Base-by-base conservation (phyloP, 768 basidiomycete species). In the Albatrellus ellisii region DNA sequence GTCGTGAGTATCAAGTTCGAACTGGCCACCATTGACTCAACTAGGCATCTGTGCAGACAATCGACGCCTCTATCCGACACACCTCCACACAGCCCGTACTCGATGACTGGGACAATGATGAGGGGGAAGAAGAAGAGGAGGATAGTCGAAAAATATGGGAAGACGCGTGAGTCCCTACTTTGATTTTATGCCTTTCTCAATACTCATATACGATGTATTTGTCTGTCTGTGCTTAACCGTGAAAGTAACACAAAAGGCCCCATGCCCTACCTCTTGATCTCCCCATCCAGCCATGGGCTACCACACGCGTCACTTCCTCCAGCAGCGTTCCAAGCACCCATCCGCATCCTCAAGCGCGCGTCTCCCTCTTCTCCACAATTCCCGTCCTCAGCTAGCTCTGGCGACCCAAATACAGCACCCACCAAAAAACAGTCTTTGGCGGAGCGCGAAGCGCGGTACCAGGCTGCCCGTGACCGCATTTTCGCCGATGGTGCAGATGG, bases 341-440 rank as follows among this genome's bases (percentile, higher is more conserved):
- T 85, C 52, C 75, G 75, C 28, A 85, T 86, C 43, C 68, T 87
- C 11, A 87, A 84, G 56, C 77, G 83, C 1, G 62, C 73, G 46
- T 47, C 55, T 0, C 35, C 49, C 6, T 32, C 58, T 26, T 34
- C 52, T 5, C 41, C 51, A 1, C 29, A 44, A 10, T 24, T 47
- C 6, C 45, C 54, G 1, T 25, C 50, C 3, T 18, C 56, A 1
- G 44, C 54, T 10, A 46, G 54, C 0, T 45, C 51, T 41, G 62
- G 24, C 45, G n/a, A n/a, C n/a, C n/a, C n/a, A n/a, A 62, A 31
- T 52, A 56, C 9, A 46, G 63, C 49, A 7, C 53, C 60, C 7
- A 48, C 15, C 7, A 18, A 24, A 12, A 18, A 24, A 12, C 17
- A 36, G 35, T 36, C 70, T 3, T 61, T 81, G 3, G 69, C 74